phyloP scores from a whole-genome alignment of 208 protist species.

The Trichomonas vaginalis region DNA sequence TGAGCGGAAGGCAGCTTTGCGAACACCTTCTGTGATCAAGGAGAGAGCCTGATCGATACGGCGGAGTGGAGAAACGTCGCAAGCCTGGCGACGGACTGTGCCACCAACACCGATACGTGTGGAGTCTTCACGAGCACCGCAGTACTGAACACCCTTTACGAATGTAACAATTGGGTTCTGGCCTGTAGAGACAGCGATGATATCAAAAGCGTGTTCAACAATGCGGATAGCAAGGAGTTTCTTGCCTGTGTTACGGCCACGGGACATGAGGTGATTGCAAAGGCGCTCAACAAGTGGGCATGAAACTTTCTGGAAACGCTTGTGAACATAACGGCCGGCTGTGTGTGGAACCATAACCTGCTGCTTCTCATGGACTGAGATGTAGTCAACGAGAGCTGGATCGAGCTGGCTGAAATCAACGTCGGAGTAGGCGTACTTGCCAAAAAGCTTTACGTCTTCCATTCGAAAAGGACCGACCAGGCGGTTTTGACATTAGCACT shows the following conservation, averaged over 20 bases:
- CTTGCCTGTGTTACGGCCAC: slow-evolving; percentile 95
- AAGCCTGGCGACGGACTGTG: slow-evolving; percentile 95
- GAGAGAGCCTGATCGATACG: slow-evolving; percentile 71
- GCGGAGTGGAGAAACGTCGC: slow-evolving; percentile 98
- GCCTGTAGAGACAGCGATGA: slow-evolving; percentile 94
- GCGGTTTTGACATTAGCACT: background rate
- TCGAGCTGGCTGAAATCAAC: slow-evolving; percentile 42
- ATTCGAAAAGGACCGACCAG: background rate
- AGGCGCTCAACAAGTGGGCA: slow-evolving; percentile 75
- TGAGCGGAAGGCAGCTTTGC: slow-evolving; percentile 92
- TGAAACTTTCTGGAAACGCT: slow-evolving; percentile 95
- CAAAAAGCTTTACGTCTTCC: slow-evolving; percentile 50
- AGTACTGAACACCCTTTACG: slow-evolving; percentile 89
- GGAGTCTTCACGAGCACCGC: slow-evolving; percentile 96
- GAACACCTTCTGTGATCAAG: slow-evolving; percentile 77
- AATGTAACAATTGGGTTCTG: slow-evolving; percentile 81
- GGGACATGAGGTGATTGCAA: slow-evolving; percentile 31
- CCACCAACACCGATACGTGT: slow-evolving; percentile 96
- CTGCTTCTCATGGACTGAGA: slow-evolving; percentile 66
- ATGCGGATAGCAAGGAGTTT: slow-evolving; percentile 96
- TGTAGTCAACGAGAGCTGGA: slow-evolving; percentile 73
- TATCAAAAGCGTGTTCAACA: slow-evolving; percentile 92
- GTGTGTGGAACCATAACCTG: slow-evolving; percentile 87
- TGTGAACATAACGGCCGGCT: slow-evolving; percentile 80
- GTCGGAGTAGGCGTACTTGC: slow-evolving; percentile 49